phyloP scores from a whole-genome alignment of 495 filamentous ascomycete species.

The Staphylotrichum longicolle region DNA sequence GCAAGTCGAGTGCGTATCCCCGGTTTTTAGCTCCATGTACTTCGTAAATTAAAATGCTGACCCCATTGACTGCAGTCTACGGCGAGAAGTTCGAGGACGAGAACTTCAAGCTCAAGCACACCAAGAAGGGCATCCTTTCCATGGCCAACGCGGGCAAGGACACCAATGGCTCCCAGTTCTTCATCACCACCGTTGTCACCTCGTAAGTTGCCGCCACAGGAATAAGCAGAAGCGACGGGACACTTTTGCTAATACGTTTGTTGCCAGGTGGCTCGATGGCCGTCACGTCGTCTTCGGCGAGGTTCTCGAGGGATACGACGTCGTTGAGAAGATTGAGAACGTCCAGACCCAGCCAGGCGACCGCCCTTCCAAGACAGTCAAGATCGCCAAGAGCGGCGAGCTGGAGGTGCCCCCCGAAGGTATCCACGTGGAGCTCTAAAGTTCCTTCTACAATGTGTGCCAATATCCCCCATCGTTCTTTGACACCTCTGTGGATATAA shows the following conservation, averaged over 20 bases:
- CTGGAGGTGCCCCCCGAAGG: constrained; percentile 86
- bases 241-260: constrained; percentile 30
- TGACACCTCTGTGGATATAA: constrained; percentile 15
- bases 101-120: constrained; percentile 98
- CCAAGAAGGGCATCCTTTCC: constrained; percentile 61
- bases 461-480: constrained; percentile 3
- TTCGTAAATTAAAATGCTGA: constrained; percentile 6
- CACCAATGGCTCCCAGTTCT: constrained; percentile 99
- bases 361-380: constrained; percentile 69
- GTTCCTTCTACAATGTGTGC: constrained; percentile 18
- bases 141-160: constrained; percentile 98
- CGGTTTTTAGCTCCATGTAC: not conserved
- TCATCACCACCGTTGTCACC: constrained; percentile 85
- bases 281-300: constrained; percentile 90
- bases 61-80: constrained; percentile 58
- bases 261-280: constrained; percentile 77
- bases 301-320: constrained; percentile 85
- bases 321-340: constrained; percentile 87
- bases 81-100: constrained; percentile 93
- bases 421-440: constrained; percentile 95
- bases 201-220: constrained; percentile 52
- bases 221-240: not conserved
- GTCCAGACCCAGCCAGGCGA: constrained; percentile 67
- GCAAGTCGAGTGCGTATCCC: constrained; percentile 71
- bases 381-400: constrained; percentile 94